Conservation (phyloP, 1,139 yeast genomes). For the Arxiozyma heterogenica region DNA sequence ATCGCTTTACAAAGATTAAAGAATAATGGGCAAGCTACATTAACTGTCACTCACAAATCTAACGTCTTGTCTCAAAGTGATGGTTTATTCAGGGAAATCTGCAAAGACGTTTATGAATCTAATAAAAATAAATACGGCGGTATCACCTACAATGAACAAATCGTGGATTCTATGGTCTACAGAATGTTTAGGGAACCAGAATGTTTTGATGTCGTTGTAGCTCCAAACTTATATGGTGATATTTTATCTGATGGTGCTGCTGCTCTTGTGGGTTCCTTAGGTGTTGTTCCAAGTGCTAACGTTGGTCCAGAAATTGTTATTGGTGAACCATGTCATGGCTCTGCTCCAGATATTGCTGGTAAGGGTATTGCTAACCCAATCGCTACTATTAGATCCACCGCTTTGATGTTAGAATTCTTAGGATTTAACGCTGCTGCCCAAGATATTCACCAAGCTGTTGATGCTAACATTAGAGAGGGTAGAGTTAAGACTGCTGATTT, state of each 20-base stretch:
- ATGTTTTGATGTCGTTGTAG: constrained; percentile 93
- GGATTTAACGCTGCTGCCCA: constrained; percentile 89
- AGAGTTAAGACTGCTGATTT: constrained; percentile 84
- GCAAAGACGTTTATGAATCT: constrained; percentile 65
- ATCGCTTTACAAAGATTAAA: constrained; percentile 87
- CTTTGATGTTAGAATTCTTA: constrained; percentile 93
- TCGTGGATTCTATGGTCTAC: constrained; percentile 98
- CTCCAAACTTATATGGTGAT: constrained; percentile 97
- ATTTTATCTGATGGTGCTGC: constrained; percentile 98
- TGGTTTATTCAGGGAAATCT: constrained; percentile 91
- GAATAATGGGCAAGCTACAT: constrained; percentile 60
- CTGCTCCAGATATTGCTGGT: constrained; percentile 98
- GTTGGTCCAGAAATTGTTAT: constrained; percentile 94
- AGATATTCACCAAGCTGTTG: constrained; percentile 86
- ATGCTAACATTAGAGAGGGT: constrained; percentile 79
- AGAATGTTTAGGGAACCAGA: constrained; percentile 97
- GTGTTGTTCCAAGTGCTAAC: constrained; percentile 96
- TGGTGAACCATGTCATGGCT: constrained; percentile 99
- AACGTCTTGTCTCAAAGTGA: constrained; percentile 88
- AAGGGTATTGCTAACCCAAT: constrained; percentile 91
- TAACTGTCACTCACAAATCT: constrained; percentile 94
- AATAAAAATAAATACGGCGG: constrained; percentile 48
- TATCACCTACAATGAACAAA: constrained; percentile 79
- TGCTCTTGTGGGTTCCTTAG: constrained; percentile 94
- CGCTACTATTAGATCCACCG: constrained; percentile 96